These are phyloP conservation scores for Hygrophila difformis DNA, from an alignment of 257 asterid species.

Conservation along the genomic window DNA sequence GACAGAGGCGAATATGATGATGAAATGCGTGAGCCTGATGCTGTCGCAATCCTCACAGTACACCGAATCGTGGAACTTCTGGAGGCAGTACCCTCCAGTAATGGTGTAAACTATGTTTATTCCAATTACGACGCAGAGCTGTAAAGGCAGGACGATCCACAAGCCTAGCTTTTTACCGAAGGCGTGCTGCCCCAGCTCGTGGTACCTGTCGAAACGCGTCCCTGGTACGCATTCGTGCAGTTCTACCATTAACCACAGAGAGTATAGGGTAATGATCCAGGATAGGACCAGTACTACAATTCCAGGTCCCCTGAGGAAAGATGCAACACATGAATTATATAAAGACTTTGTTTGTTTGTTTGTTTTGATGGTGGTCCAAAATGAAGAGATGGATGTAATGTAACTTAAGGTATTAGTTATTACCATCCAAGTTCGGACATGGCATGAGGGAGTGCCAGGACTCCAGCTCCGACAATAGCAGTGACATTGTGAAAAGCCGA, in stretches of 20 bases:
- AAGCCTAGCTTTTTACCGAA: constrained; percentile 40
- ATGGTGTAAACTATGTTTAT: constrained; percentile 42
- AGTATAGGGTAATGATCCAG: constrained; percentile 32
- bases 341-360: too few relatives aligned
- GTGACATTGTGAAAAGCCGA: constrained; percentile 18
- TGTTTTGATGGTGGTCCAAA: too few relatives aligned
- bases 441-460: constrained; percentile 15
- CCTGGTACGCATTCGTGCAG: constrained; percentile 36
- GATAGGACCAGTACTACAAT: constrained; percentile 21
- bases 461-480: constrained; percentile 17
- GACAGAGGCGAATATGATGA: constrained; percentile 29
- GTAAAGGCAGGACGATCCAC: constrained; percentile 42
- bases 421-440: constrained; percentile 20
- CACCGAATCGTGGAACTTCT: constrained; percentile 23
- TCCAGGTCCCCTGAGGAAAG: constrained; percentile 43
- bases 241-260: constrained; percentile 39
- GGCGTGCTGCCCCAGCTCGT: constrained; percentile 45
- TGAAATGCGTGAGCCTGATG: constrained; percentile 17
- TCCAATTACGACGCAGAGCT: constrained; percentile 27
- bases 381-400: too few relatives aligned
- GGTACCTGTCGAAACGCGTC: constrained; percentile 39
- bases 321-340: too few relatives aligned
- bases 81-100: constrained; percentile 29
- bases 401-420: too few relatives aligned
- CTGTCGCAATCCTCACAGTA: constrained; percentile 16